Evolutionary conservation across 2,329 filamentous ascomycete genomes (phyloP), one percentile per base, ranked within the genome.

Genomic region (Eutypella sp.): DNA sequence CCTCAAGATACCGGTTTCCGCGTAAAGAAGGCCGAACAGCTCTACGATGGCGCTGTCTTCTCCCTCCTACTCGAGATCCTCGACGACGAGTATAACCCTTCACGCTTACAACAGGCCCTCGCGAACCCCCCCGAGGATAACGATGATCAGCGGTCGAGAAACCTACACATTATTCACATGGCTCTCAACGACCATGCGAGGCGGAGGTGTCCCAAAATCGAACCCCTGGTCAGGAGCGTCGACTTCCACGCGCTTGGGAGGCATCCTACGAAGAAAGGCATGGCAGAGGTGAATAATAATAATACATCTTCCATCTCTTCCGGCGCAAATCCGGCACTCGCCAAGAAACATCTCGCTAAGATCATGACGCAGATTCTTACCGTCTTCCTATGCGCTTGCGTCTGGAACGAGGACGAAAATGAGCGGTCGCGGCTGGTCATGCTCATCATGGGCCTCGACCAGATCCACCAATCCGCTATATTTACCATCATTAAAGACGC

Each of bases 351-450:
- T n/a, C n/a, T n/a, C n/a, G n/a, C n/a, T n/a, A n/a, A n/a, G n/a
- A n/a, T n/a, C n/a, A n/a, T n/a, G n/a, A n/a, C n/a, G n/a, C n/a
- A n/a, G 70, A 69, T 86, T 42, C 68, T 86, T 36, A 79, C 80
- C 47, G 71, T 85, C 45, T 74, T 85, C 59, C 70, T 86, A 19
- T 75, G 82, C n/a, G 79, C 79, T 22, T 76, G 82, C 51, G 74
- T 76, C 36, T 39, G 36, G 58, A 81, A 81, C 11, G 74, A 78
- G 22, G 75, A 79, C 44, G 74, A 74, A 46, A 70, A 71, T 27
- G 68, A 68, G 56, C 82, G 81, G 57, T 72, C 85, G 38, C 62
- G 61, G 7, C 63, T 64, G 19, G 71, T 78, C 33, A 66, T 67
- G 47, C 59, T 62, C 27, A 56, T 76, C 23, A 72, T 75, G 50